phyloP scores from a whole-genome alignment of 2,329 filamentous ascomycete genomes.

The Cladophialophora immunda region DNA sequence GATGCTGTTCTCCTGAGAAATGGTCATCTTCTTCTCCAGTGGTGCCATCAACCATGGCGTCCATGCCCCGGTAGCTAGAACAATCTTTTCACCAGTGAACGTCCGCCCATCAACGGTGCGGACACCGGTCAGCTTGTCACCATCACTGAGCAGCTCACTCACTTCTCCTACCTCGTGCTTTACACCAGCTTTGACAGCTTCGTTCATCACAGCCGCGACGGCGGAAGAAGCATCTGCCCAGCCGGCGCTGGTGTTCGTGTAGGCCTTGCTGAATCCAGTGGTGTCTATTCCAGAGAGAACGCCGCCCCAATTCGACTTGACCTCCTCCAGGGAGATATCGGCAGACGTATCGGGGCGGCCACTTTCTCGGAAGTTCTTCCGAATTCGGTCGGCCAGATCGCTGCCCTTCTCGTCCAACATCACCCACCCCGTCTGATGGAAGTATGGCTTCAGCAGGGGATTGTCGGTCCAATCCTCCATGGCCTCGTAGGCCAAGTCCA shows the following conservation, averaged over 20 bases:
- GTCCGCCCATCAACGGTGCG: constrained; percentile 56
- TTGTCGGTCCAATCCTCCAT: constrained; percentile 68
- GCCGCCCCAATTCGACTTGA: constrained; percentile 52
- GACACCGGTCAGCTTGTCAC: constrained; percentile 55
- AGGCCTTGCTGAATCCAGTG: constrained; percentile 52
- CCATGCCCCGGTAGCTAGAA: constrained; percentile 66
- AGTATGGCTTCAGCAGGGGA: constrained; percentile 64
- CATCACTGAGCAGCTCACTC: constrained; percentile 52
- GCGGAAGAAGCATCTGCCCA: constrained; percentile 63
- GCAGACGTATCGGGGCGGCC: constrained; percentile 52
- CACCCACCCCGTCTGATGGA: constrained; percentile 68
- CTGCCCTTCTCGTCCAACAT: constrained; percentile 61
- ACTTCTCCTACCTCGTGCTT: constrained; percentile 56
- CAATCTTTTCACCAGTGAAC: constrained; percentile 61
- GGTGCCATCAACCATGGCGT: constrained; percentile 64
- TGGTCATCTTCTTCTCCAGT: constrained; percentile 53
- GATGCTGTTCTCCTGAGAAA: constrained; percentile 58
- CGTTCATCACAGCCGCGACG: constrained; percentile 54
- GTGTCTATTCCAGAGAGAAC: constrained; percentile 50
- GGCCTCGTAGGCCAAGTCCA: constrained; percentile 70
- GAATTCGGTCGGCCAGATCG: constrained; percentile 61
- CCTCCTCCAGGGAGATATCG: constrained; percentile 55
- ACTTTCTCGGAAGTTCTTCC: constrained; percentile 61
- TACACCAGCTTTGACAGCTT: constrained; percentile 56
- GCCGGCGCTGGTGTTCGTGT: constrained; percentile 61